Base-by-base conservation (phyloP, 441 rosid species). In the Gossypium schwendimanii region DNA sequence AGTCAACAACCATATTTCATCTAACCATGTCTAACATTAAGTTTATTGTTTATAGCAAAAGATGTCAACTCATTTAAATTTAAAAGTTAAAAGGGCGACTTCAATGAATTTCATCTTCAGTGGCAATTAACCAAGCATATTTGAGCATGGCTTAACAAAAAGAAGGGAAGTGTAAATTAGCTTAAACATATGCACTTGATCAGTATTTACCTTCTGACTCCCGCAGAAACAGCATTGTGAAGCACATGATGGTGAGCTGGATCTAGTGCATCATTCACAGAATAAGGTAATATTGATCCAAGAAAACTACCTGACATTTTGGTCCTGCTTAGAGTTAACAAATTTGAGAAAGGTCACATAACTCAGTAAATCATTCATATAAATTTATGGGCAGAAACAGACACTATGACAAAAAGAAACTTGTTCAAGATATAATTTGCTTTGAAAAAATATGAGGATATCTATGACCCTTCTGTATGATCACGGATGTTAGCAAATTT, bases 191-290 rank as follows among this genome's bases (percentile, higher is more conserved):
- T 1, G 57, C 57, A 10, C 14, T 3, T 26, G 24, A 49, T 67
- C 23, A 26, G 24, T 49, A 49, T 15, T 26, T 49, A 28, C 98
- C 98, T 94, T 83, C 86, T 87, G 76, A 85, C 81, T 76, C 93
- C 93, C 1, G 88, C 82, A 4, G 90, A 81, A 78, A 86, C 84
- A 60, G 87, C 89, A 49, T 86, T 84, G 12, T 82, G 97, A 75
- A 91, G 90, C 59, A 94, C 91, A 24, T 84, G 91, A 73, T 91
- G 98, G 80, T 87, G 80, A 12, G 88, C 88, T 58, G 94, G 92
- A 82, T 91, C 96, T 24, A 91, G 74, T 36, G 84, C 92, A 80
- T 91, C 96, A 83, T 85, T 87, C 68, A 94, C 89, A 8, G 92
- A 86, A 65, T 89, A 84, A 0, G 98, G 97, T 74, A 94, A 83